Percentiles rank a stretch among this genome's conserved stretches.
These are phyloP conservation scores for Orbilia brochopaga DNA, from an alignment of 2,329 filamentous ascomycete genomes.

Conservation along the genomic window DNA sequence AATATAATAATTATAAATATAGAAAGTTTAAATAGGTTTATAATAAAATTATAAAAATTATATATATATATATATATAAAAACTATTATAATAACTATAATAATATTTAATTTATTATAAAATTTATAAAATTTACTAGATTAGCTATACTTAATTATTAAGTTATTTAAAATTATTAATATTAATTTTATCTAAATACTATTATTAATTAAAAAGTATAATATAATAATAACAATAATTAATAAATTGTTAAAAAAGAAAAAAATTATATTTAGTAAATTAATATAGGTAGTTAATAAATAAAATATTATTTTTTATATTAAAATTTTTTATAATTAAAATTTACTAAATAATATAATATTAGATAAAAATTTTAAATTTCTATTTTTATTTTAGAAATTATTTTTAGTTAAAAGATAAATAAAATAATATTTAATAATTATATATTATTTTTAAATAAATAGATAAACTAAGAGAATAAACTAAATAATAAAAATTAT, in stretches of 20 bases:
- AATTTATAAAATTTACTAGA: too few relatives aligned
- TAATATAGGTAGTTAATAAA: background rate
- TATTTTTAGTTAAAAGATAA: background rate
- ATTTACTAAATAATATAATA: too few relatives aligned
- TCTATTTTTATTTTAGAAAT: background rate
- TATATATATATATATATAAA: background rate
- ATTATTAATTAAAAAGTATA: background rate
- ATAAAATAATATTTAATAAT: too few relatives aligned
- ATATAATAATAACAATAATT: background rate
- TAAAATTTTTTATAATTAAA: background rate
- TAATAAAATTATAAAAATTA: background rate
- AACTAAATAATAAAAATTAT: too few relatives aligned
- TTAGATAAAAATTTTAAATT: conserved; percentile 3
- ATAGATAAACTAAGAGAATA: too few relatives aligned
- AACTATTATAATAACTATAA: too few relatives aligned
- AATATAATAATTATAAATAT: background rate
- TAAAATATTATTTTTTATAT: background rate
- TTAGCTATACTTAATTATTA: background rate
- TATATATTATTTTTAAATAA: too few relatives aligned
- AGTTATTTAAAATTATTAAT: too few relatives aligned
- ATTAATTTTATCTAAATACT: background rate
- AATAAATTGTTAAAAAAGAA: background rate
- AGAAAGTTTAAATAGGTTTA: background rate
- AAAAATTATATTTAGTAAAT: too few relatives aligned
- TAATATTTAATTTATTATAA: too few relatives aligned